phyloP scores from a whole-genome alignment of 2,329 filamentous ascomycete species.

The Colletotrichum sp. region DNA sequence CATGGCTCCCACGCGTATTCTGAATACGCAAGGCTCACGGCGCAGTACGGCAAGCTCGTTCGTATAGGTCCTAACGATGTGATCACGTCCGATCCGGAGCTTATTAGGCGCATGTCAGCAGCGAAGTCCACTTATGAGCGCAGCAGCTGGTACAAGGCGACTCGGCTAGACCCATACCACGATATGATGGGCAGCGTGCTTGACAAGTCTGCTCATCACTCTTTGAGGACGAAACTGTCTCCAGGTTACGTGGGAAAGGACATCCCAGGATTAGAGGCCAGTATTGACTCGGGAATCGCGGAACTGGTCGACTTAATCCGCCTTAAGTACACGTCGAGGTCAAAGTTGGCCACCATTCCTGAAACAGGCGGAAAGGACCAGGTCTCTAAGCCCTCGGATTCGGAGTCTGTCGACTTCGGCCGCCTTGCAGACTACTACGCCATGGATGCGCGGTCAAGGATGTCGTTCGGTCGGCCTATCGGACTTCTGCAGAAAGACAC shows the following conservation, averaged over 20 bases:
- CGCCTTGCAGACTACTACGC: slow-evolving; percentile 20
- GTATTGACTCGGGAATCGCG: slow-evolving; percentile 13
- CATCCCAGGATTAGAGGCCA: slow-evolving; percentile 17
- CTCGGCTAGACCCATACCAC: slow-evolving; percentile 51
- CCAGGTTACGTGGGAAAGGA: slow-evolving; percentile 23
- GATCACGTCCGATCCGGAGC: slow-evolving; percentile 40
- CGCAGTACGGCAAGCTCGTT: slow-evolving; percentile 28
- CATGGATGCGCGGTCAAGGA: slow-evolving; percentile 11
- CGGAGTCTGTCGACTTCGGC: slow-evolving; percentile 18
- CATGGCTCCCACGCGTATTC: not conserved
- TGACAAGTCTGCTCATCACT: slow-evolving; percentile 19
- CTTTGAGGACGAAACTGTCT: slow-evolving; percentile 14
- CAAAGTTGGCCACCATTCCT: not conserved
- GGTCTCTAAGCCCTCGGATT: not conserved
- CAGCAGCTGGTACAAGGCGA: slow-evolving; percentile 50
- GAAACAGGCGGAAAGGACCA: not conserved
- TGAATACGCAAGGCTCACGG: not conserved
- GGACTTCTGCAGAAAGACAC: not conserved
- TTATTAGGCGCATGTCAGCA: slow-evolving; percentile 41
- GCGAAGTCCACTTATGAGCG: slow-evolving; percentile 41
- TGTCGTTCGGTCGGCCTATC: not conserved
- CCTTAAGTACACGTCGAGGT: not conserved
- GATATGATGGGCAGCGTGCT: slow-evolving; percentile 25
- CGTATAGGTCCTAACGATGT: slow-evolving; percentile 49
- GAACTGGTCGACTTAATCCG: slow-evolving; percentile 14